These are phyloP conservation scores for Flaveria brownii DNA, from an alignment of 129 eudicot species.

Conservation along the genomic window DNA sequence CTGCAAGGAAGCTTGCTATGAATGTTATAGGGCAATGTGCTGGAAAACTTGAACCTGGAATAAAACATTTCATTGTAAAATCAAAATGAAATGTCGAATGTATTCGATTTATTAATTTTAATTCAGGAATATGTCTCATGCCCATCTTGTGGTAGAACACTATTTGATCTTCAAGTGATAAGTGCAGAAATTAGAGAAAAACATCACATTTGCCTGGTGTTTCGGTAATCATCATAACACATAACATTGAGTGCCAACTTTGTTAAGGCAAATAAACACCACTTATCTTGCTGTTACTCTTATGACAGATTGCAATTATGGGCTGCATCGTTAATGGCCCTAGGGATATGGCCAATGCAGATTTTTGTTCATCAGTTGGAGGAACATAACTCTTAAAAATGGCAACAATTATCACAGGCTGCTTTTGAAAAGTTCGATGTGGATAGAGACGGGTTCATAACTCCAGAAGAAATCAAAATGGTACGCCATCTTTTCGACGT, in stretches of 20 bases:
- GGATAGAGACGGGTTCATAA: constrained; percentile 86
- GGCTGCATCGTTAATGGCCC: constrained; percentile 99
- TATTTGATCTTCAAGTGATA: constrained; percentile 96
- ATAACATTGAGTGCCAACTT: constrained; percentile 2
- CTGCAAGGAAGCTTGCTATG: constrained; percentile 94
- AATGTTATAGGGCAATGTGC: constrained; percentile 76
- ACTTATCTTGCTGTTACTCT: neutral
- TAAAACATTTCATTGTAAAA: constrained; percentile 77
- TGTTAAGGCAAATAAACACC: constrained; percentile 14
- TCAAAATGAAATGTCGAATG: constrained; percentile 32
- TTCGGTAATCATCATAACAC: constrained; percentile 56
- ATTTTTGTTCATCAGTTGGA: constrained; percentile 93
- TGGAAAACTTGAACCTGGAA: constrained; percentile 81
- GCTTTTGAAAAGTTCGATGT: constrained; percentile 97
- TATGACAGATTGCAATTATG: constrained; percentile 90
- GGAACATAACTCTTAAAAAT: constrained; percentile 79
- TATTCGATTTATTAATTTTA: neutral
- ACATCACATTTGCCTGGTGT: constrained; percentile 99
- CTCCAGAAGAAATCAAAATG: constrained; percentile 91
- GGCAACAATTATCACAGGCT: constrained; percentile 84
- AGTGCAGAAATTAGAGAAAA: constrained; percentile 95
- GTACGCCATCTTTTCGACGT: constrained; percentile 42
- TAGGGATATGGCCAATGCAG: constrained; percentile 99
- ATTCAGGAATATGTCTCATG: constrained; percentile 94
- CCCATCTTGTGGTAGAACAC: constrained; percentile 97